Percentiles rank a stretch among this genome's conserved stretches.
Conservation (phyloP, 1,139 yeast genomes). For the Pichia sp. region DNA sequence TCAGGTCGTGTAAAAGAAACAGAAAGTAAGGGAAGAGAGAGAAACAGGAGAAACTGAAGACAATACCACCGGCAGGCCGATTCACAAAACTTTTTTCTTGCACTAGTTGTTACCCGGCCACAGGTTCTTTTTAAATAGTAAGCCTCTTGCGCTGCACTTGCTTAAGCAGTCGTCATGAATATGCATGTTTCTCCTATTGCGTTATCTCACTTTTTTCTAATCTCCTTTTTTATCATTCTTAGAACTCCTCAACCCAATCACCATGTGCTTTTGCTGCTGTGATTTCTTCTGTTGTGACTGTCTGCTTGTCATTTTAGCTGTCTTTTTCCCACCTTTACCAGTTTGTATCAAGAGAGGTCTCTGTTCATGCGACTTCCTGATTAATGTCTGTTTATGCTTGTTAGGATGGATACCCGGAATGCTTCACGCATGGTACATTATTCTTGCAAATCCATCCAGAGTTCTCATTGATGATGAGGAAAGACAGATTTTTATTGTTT, state of each 20-base stretch:
- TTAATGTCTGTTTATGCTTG: conserved; percentile 51
- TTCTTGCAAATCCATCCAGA: conserved; percentile 31
- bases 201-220: too few species aligned
- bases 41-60: too few species aligned
- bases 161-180: too few species aligned
- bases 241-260: neutral
- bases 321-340: conserved; percentile 65
- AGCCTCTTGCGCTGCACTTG: too few species aligned
- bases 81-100: too few species aligned
- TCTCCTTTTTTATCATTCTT: neutral
- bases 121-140: too few species aligned
- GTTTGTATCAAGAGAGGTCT: conserved; percentile 64
- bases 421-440: conserved; percentile 61
- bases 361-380: conserved; percentile 55
- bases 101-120: too few species aligned
- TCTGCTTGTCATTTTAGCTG: conserved; percentile 51
- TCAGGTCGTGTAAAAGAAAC: too few species aligned
- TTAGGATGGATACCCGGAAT: conserved; percentile 67
- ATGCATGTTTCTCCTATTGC: too few species aligned
- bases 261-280: conserved; percentile 30
- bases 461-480: conserved; percentile 28
- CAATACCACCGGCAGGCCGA: too few species aligned
- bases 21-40: too few species aligned
- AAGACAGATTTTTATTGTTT: conserved; percentile 25
- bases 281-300: conserved; percentile 45